Base-by-base conservation (phyloP, 2,329 filamentous ascomycete species). In the Phyllosticta capitalensis region DNA sequence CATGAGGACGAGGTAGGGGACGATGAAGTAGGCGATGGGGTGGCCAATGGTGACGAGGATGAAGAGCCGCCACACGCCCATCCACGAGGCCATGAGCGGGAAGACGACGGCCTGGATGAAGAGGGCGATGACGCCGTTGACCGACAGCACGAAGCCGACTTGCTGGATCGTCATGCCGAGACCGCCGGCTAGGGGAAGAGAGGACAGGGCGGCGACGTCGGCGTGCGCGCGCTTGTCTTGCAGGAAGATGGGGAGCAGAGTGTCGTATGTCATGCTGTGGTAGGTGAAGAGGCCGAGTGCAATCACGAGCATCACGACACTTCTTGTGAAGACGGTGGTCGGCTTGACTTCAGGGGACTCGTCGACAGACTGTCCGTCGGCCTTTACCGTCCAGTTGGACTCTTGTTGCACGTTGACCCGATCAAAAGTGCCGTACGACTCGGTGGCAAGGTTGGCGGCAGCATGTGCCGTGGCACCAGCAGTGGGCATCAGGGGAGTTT, bases 231-330 rank as follows among this genome's bases (percentile, higher is more conserved):
- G 81, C 49, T 85, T 80, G 66, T 96, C 91, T 71, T 96, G 91
- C 56, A 96, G 84, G 74, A 96, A 96, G 61, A 96, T 96, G 7
- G 92, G 92, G 58, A 96, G 79, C 0, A 96, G 81, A 70, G 95
- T 89, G 68, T 96, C 92, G 73, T 90, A 96, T 0, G 88, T 91
- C 91, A 96, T 96, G 45, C 88, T 90, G 74, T 96, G 92, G 71
- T 95, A 95, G 4, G 90, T 94, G 75, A 95, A 96, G 63, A 96
- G 89, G 52, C 88, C 89, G 54, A 96, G 76, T 1, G 92, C 87
- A n/a, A 90, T 68, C 48, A 94, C 84, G 57, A 96, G 82, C 72
- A 88, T 85, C 64, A 89, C 77, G 62, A 96, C 85, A 49, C 82
- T 82, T 14, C 70, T 69, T 55, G 65, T 64, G 2, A 60, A 58